These are phyloP conservation scores for Eucommia ulmoides DNA, from an alignment of 257 asterid species.

Conservation along the genomic window DNA sequence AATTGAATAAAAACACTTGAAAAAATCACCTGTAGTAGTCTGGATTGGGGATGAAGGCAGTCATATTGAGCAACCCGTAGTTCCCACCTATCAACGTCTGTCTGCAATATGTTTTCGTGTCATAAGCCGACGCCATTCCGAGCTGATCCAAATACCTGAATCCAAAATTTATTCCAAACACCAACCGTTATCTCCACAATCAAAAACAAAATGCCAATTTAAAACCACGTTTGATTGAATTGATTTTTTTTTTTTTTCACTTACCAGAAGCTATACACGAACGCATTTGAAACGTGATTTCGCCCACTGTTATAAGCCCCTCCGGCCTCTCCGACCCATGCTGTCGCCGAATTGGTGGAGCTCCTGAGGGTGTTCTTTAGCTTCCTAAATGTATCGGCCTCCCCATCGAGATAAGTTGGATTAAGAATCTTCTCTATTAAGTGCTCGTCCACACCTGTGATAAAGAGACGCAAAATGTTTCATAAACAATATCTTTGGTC, in stretches of 20 bases:
- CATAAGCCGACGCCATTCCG: slow-evolving; percentile 66
- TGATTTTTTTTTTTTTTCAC: too few species aligned
- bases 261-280: slow-evolving; percentile 84
- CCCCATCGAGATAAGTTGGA: slow-evolving; percentile 58
- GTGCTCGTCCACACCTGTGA: slow-evolving; percentile 49
- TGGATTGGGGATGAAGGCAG: slow-evolving; percentile 64
- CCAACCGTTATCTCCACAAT: too few species aligned
- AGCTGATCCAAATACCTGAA: slow-evolving; percentile 85
- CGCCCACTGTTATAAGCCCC: slow-evolving; percentile 86
- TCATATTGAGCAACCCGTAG: slow-evolving; percentile 69
- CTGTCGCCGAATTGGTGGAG: slow-evolving; percentile 27
- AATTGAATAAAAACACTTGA: too few species aligned
- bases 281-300: slow-evolving; percentile 57
- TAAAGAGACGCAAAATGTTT: too few species aligned
- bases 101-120: slow-evolving; percentile 76
- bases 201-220: neutral
- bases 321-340: slow-evolving; percentile 87
- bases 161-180: too few species aligned
- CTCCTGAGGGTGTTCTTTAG: slow-evolving; percentile 35
- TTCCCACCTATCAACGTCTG: slow-evolving; percentile 86
- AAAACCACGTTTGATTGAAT: too few species aligned
- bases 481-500: too few species aligned
- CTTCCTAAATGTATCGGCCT: slow-evolving; percentile 32
- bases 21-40: slow-evolving; percentile 79
- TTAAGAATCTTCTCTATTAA: slow-evolving; percentile 63